Evolutionary conservation across 1,139 yeast genomes (phyloP).

Genomic region (Pichia sp.): DNA sequence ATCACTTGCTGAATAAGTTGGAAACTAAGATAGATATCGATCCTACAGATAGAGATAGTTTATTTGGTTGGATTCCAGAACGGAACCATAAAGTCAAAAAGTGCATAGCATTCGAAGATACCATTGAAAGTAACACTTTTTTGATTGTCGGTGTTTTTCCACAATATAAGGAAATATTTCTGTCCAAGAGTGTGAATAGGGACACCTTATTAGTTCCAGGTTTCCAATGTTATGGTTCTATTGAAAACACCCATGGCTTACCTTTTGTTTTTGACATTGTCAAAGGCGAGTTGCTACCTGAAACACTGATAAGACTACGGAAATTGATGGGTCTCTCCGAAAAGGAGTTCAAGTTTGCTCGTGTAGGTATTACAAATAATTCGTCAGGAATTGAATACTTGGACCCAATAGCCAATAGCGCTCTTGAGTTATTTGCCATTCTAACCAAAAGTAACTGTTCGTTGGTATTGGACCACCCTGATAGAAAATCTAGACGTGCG

Average conservation of each 20-base stretch:
- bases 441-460: slow-evolving; percentile 32
- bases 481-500: slow-evolving; percentile 51
- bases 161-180: slow-evolving; percentile 31
- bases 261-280: slow-evolving; percentile 74
- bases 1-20: slow-evolving; percentile 54
- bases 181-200: slow-evolving; percentile 7
- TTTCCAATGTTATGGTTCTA: slow-evolving; percentile 74
- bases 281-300: slow-evolving; percentile 59
- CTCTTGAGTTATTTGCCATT: slow-evolving; percentile 51
- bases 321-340: slow-evolving; percentile 67
- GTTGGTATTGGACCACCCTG: slow-evolving; percentile 84
- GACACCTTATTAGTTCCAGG: slow-evolving; percentile 39
- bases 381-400: slow-evolving; percentile 40
- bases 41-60: slow-evolving; percentile 43
- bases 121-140: slow-evolving; percentile 27
- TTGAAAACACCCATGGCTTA: slow-evolving; percentile 72
- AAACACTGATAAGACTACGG: slow-evolving; percentile 68
- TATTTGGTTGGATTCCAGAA: slow-evolving; percentile 57
- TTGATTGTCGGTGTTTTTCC: slow-evolving; percentile 37
- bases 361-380: slow-evolving; percentile 49
- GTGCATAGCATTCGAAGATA: slow-evolving; percentile 37
- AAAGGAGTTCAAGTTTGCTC: slow-evolving; percentile 72
- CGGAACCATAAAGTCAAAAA: slow-evolving; percentile 38
- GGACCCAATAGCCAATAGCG: slow-evolving; percentile 49
- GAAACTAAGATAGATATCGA: slow-evolving; percentile 52